Evolutionary conservation across 768 basidiomycete genomes (phyloP), one percentile per base, ranked within the genome.

Genomic region (Lactifluus rugatus): DNA sequence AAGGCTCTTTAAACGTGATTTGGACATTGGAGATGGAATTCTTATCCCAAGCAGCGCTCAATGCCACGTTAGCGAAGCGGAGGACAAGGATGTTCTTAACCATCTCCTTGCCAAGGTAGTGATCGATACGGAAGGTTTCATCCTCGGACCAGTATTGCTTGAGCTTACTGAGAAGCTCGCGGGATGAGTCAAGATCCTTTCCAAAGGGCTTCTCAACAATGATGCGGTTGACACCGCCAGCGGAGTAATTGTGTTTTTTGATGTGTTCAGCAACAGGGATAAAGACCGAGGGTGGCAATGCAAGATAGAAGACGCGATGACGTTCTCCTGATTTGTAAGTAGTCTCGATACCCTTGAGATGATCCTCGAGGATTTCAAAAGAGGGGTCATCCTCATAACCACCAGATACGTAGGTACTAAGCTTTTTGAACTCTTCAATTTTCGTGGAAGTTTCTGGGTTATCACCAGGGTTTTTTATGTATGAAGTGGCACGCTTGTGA

Each of bases 31-130:
- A 84, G 75, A 99, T 87, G 60, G 84, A 91, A 72, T 94, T 92
- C 73, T 91, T 95, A 76, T 98, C 94, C 91, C 94, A 96, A 39
- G 82, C 81, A 28, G 90, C 83, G 62, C 83, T 83, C 76, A 96
- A 72, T 25, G 93, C 89, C 64, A 93, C 74, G 73, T 99, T 99
- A 62, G 92, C 95, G 67, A 99, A 99, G 34, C 95, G 85, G 52
- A 97, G 76, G 28, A 97, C 91, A 62, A 98, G 87, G 55, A 99
- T 71, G 72, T 98, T 99, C 80, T 99, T 99, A 69, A 97, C 91
- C 95, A 99, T 98, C 80, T 99, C 95, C 77, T 99, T 99, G 57
- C 95, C 95, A 53, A 99, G 86, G 72, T 99, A 99, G 70, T 99
- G 95, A 73, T 99, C 95, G 70, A 99, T 98, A 53, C 95, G 89